phyloP scores from a whole-genome alignment of 2,329 filamentous ascomycete species.

The Herpotrichia juniperi region DNA sequence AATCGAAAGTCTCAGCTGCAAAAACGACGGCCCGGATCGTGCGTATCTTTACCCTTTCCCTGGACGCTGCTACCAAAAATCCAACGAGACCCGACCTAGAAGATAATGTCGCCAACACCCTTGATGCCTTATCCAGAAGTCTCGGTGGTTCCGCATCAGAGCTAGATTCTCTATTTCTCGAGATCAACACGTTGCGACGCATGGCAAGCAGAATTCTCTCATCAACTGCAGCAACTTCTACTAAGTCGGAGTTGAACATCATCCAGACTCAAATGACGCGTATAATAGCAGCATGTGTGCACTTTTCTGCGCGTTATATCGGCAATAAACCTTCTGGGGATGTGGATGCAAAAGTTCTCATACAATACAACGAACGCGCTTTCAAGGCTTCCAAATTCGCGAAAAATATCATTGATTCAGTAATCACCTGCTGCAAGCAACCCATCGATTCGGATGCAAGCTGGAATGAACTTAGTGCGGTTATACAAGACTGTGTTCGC shows the following conservation, averaged over 20 bases:
- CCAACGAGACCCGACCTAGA: conserved; percentile 20
- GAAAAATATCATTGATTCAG: conserved; percentile 45
- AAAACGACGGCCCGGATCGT: conserved; percentile 30
- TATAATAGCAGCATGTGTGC: conserved; percentile 35
- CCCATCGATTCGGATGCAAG: conserved; percentile 22
- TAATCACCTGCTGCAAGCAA: conserved; percentile 38
- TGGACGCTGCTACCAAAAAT: conserved; percentile 34
- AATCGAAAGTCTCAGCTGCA: conserved; percentile 24
- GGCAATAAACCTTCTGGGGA: conserved; percentile 21
- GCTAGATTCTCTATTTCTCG: conserved; percentile 43
- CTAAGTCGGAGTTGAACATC: neutral
- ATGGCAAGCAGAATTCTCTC: conserved; percentile 33
- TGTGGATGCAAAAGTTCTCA: conserved; percentile 20
- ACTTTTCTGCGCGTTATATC: conserved; percentile 42
- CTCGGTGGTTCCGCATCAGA: conserved; percentile 39
- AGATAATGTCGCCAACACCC: conserved; percentile 24
- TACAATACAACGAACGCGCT: conserved; percentile 29
- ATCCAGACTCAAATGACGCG: conserved; percentile 23
- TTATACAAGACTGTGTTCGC: conserved; percentile 39
- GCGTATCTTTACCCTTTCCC: conserved; percentile 36
- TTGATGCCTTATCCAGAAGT: conserved; percentile 33
- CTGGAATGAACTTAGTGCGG: conserved; percentile 39
- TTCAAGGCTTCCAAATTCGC: conserved; percentile 30
- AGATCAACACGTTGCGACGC: conserved; percentile 41
- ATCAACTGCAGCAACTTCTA: conserved; percentile 13